Conservation (phyloP, 257 asterid genomes). For the Leptodermis oblonga region DNA sequence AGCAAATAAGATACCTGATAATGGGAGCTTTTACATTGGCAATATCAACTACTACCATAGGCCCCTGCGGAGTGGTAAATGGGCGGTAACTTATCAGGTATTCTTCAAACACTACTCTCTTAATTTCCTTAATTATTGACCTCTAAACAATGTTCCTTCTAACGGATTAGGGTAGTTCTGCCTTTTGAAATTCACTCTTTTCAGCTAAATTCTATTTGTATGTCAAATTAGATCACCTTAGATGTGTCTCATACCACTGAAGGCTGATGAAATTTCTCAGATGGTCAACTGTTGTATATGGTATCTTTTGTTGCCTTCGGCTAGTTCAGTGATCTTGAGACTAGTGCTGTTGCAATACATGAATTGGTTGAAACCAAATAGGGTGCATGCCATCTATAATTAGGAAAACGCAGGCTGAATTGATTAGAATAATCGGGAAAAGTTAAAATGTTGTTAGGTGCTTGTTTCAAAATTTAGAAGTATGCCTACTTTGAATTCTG, state of each 20-base stretch:
- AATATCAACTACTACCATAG: slow-evolving; percentile 81
- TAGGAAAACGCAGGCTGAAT: background rate
- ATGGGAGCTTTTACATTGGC: slow-evolving; percentile 70
- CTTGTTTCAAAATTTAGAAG: background rate
- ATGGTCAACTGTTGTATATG: background rate
- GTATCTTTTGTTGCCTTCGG: background rate
- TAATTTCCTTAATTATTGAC: slow-evolving; percentile 9
- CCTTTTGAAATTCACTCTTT: background rate
- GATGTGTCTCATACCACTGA: background rate
- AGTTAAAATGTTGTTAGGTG: background rate
- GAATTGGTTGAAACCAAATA: background rate
- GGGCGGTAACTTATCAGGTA: slow-evolving; percentile 94
- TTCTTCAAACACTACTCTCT: background rate
- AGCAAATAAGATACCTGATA: slow-evolving; percentile 51
- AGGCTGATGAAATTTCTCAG: slow-evolving; percentile 1
- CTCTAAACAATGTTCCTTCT: background rate
- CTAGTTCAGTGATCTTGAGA: background rate
- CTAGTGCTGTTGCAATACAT: background rate
- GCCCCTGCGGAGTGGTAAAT: slow-evolving; percentile 89
- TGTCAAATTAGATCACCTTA: background rate
- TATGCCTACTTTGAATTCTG: background rate
- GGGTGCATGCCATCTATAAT: background rate
- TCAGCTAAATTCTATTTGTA: background rate
- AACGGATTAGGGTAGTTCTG: background rate
- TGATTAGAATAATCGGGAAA: background rate